phyloP scores from a whole-genome alignment of 2,329 filamentous ascomycete species.

The Furcasterigmium sp. region DNA sequence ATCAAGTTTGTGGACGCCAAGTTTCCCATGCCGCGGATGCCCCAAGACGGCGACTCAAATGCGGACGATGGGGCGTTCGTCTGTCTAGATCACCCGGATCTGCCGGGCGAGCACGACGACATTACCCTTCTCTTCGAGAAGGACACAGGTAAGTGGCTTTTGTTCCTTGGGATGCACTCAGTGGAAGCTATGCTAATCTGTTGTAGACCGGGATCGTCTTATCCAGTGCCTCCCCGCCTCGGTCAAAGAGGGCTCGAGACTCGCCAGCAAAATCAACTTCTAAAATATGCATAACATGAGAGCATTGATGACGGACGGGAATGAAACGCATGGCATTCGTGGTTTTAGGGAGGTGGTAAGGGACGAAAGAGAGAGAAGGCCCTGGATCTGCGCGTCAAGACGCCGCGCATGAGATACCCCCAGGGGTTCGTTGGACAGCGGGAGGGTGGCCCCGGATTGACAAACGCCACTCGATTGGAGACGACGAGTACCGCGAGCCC shows the following conservation, averaged over 20 bases:
- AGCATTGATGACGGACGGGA: background rate
- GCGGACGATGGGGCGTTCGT: slow-evolving; percentile 67
- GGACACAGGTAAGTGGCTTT: slow-evolving; percentile 59
- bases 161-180: background rate
- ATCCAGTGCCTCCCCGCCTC: slow-evolving; percentile 49
- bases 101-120: slow-evolving; percentile 89
- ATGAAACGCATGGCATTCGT: background rate
- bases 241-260: slow-evolving; percentile 41
- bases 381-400: no score
- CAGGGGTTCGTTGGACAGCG: no score
- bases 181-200: background rate
- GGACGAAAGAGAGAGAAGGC: background rate
- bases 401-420: no score
- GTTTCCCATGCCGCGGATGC: slow-evolving; percentile 70
- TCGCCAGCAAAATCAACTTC: slow-evolving; percentile 19
- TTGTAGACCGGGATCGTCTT: slow-evolving; percentile 49
- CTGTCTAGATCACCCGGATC: slow-evolving; percentile 80
- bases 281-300: background rate
- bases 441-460: no score
- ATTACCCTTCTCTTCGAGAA: slow-evolving; percentile 80
- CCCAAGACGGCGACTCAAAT: slow-evolving; percentile 43
- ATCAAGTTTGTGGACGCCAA: slow-evolving; percentile 85
- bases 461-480: no score
- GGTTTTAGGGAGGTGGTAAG: slow-evolving; percentile 1
- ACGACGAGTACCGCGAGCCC: no score